phyloP scores from a whole-genome alignment of 208 protist genomes.

The Crithidia sp. region DNA sequence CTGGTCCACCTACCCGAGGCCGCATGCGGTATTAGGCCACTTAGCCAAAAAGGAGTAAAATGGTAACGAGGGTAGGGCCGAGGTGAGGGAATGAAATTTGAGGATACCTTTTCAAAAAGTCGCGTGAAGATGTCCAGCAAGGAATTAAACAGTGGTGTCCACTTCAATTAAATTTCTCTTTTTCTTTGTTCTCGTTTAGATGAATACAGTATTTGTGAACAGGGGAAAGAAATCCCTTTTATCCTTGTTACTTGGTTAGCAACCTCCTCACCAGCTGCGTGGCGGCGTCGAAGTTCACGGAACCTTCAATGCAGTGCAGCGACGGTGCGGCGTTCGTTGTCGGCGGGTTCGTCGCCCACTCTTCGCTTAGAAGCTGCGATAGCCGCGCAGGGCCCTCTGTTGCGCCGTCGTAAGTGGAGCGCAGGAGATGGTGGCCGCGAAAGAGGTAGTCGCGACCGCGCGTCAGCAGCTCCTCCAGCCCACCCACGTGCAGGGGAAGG shows the following conservation, averaged over 20 bases:
- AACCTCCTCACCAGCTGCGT: constrained; percentile 25
- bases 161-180: too few relatives aligned
- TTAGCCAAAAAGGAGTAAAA: too few relatives aligned
- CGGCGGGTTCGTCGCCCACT: constrained; percentile 5
- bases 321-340: constrained; percentile 8
- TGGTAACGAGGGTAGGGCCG: too few relatives aligned
- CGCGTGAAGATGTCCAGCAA: too few relatives aligned
- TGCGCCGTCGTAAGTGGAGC: constrained; percentile 47
- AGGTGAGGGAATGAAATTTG: too few relatives aligned
- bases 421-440: constrained; percentile 51
- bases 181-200: too few relatives aligned
- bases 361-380: neutral
- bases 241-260: constrained; percentile 2
- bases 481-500: constrained; percentile 24
- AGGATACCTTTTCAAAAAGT: too few relatives aligned
- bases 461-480: constrained; percentile 22
- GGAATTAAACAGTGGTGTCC: too few relatives aligned
- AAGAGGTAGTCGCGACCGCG: constrained; percentile 37
- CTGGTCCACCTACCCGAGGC: too few relatives aligned
- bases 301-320: constrained; percentile 35
- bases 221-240: neutral
- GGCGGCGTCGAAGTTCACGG: constrained; percentile 39
- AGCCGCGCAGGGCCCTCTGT: constrained; percentile 17
- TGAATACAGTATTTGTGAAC: too few relatives aligned
- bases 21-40: too few relatives aligned